phyloP scores from a whole-genome alignment of 2,329 filamentous ascomycete species.

The Huntiella abstrusa region DNA sequence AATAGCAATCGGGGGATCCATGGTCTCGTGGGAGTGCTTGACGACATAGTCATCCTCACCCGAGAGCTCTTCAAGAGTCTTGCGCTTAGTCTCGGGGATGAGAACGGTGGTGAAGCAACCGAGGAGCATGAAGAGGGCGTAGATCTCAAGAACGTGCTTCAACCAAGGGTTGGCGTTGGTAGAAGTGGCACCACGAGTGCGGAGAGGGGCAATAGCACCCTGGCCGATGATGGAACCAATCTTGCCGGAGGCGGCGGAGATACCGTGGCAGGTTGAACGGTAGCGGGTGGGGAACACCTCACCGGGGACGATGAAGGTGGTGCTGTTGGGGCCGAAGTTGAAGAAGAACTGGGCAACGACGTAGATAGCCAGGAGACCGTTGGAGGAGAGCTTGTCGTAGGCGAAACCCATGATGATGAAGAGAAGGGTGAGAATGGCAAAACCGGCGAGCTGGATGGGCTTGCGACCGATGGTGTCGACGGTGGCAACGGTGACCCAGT shows the following conservation, averaged over 20 bases:
- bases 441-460: constrained; percentile 52
- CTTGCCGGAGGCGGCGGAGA: constrained; percentile 36
- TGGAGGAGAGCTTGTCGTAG: constrained; percentile 25
- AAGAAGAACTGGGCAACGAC: constrained; percentile 25
- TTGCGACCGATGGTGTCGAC: constrained; percentile 61
- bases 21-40: constrained; percentile 6
- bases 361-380: constrained; percentile 36
- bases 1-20: not conserved
- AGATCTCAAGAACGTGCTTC: constrained; percentile 59
- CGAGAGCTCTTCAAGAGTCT: constrained; percentile 17
- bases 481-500: constrained; percentile 60
- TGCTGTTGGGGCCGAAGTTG: constrained; percentile 39
- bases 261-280: constrained; percentile 37
- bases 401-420: constrained; percentile 26
- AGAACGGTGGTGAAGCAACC: constrained; percentile 50
- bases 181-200: constrained; percentile 24
- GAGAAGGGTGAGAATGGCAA: constrained; percentile 39
- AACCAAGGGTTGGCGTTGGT: constrained; percentile 40
- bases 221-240: constrained; percentile 25
- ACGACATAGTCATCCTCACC: constrained; percentile 6
- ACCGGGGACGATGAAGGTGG: constrained; percentile 37
- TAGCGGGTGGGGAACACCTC: constrained; percentile 39
- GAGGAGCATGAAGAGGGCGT: constrained; percentile 57
- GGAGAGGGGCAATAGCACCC: constrained; percentile 36
- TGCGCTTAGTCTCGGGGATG: constrained; percentile 56